Evolutionary conservation across 2,329 filamentous ascomycete species (phyloP), one percentile per base, ranked within the genome.

Genomic region (Fusarium phyllophilum): DNA sequence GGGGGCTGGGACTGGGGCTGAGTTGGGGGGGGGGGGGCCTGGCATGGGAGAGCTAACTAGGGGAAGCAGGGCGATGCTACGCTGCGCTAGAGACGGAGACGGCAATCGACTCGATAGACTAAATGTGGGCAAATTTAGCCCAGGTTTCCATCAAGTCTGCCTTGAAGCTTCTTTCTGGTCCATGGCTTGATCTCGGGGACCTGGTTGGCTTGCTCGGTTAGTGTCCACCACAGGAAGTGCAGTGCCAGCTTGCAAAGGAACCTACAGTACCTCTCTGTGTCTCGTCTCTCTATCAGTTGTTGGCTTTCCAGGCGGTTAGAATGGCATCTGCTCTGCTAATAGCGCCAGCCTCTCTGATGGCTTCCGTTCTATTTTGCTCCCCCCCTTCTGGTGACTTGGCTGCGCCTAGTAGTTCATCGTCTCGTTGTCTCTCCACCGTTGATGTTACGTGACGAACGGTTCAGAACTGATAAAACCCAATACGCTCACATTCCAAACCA

Each of bases 71-170:
- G 52, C 66, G 60, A 73, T 62, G 48, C 70, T 73, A 61, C 59
- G 64, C 56, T 68, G 31, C 45, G 46, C 65, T 63, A 44, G 24
- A 64, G 57, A 57, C 39, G 39, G 63, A 72, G 45, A 71, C 54
- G 56, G 63, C 51, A 68, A 67, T 71, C 62, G 49, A 68, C 41
- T 69, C 42, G 63, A 76, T 51, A 60, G 66, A 56, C 66, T 72
- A 46, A 74, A 72, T 64, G 45, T 66, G 75, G 75, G 71, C 62
- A 71, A 76, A 77, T 73, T 76, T 76, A 62, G 48, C 55, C 38
- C 58, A 36, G 20, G 58, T 52, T 52, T 31, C 24, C 36, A 38
- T 74, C 46, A 58, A 75, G 73, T 70, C 72, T 75, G 69, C 72
- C 68, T 75, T 69, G 68, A 59, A 58, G 49, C 59, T 56, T 59